Base-by-base conservation (phyloP, 2,329 filamentous ascomycete species). In the Ophiostoma himal-ulmi region DNA sequence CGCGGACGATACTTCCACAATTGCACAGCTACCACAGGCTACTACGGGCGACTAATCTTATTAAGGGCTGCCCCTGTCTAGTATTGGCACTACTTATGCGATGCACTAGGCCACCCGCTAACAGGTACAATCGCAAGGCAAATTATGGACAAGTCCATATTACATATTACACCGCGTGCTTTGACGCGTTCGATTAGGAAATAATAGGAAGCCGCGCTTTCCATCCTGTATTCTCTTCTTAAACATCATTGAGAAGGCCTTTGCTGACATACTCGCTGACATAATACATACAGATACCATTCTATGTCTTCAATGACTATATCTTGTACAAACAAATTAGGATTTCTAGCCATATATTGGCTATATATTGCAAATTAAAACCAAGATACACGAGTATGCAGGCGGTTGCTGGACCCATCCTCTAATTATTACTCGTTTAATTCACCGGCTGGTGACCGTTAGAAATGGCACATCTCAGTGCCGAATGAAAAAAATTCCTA, bases 51-150 rank as follows among this genome's bases (percentile, higher is more conserved):
- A 57, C 52, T 26, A 57, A 57, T 57, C 52, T 57, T 22, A 57
- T 57, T 57, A 34, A 26, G n/a, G 52, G 57, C 26, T 62, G 14
- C 57, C 57, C 57, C 57, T 62, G 57, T 62, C 57, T 62, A 62
- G 57, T 62, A 34, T 62, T 34, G 57, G 13, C 57, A 57, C 52
- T 57, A 57, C n/a, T 57, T 57, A 22, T 57, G 52, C 22, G 52
- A 22, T 26, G 22, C n/a, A 57, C 26, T 62, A 62, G 57, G 17
- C 54, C 11, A 34, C 57, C 52, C 52, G 52, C 52, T 57, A 57
- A 57, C 52, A 14, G 57, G 57, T 34, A 34, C 57, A 62, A 34
- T 62, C 26, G 14, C 26, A 34, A 57, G 7, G 52, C 11, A 54
- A 20, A 6, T 48, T 30, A 30, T 30, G 26, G 26, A 30, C 30